Conservation (phyloP, 73 alveolate species). For the Paramecium caudatum region DNA sequence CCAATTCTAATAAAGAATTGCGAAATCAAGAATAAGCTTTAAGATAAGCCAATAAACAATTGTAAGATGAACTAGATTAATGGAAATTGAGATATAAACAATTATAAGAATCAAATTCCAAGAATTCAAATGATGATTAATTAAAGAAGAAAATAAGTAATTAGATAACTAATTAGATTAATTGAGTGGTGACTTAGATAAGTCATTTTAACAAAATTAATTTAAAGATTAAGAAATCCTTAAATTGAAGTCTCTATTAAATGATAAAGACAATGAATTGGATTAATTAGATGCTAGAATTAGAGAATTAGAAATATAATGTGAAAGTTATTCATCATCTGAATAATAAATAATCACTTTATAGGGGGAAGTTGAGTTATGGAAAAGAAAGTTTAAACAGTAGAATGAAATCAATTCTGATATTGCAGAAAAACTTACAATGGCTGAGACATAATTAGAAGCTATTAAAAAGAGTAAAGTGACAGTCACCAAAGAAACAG, state of each 20-base stretch:
- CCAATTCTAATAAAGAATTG: constrained; percentile 15
- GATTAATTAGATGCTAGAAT: background rate
- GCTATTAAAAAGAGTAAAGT: constrained; percentile 11
- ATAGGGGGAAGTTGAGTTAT: constrained; percentile 44
- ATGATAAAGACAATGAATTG: constrained; percentile 45
- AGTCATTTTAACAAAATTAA: background rate
- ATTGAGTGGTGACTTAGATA: background rate
- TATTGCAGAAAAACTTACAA: constrained; percentile 47
- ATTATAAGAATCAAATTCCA: constrained; percentile 1
- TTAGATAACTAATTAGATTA: background rate
- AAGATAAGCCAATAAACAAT: background rate
- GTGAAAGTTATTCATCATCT: background rate
- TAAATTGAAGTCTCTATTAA: background rate
- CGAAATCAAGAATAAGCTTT: background rate
- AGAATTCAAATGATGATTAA: constrained; percentile 7
- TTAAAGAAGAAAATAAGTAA: constrained; percentile 29
- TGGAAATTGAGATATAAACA: constrained; percentile 42
- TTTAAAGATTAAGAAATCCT: constrained; percentile 20
- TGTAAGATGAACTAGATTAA: constrained; percentile 50
- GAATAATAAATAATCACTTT: constrained; percentile 25
- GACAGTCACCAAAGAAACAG: constrained; percentile 44
- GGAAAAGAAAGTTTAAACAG: constrained; percentile 32
- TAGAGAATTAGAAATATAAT: constrained; percentile 5
- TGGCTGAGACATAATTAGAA: constrained; percentile 59
- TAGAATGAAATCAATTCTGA: constrained; percentile 35